Conservation (phyloP, 1,139 yeast species). For the Suhomyces chickasaworum region DNA sequence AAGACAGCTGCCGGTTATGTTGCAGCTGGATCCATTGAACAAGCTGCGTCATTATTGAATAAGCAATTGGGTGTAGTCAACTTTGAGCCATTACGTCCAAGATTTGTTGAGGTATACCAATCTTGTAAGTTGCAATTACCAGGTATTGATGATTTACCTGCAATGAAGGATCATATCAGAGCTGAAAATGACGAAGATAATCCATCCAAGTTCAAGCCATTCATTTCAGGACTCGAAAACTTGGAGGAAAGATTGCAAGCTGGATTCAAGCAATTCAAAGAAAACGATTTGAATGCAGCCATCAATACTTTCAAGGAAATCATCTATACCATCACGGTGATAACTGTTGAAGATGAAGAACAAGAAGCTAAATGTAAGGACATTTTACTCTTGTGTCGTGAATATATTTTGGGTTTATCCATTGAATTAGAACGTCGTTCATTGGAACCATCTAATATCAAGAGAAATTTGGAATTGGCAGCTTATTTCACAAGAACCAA, state of each 20-base stretch:
- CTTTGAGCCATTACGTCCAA: slow-evolving; percentile 81
- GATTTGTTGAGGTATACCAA: slow-evolving; percentile 83
- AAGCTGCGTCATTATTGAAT: slow-evolving; percentile 88
- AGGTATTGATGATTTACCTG: slow-evolving; percentile 69
- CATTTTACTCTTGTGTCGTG: slow-evolving; percentile 74
- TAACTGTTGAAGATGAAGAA: slow-evolving; percentile 71
- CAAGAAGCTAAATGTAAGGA: slow-evolving; percentile 78
- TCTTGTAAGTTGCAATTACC: slow-evolving; percentile 76
- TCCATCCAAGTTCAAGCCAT: slow-evolving; percentile 60
- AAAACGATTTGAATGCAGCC: slow-evolving; percentile 81
- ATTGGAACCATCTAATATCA: slow-evolving; percentile 66
- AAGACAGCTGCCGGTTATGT: slow-evolving; percentile 89
- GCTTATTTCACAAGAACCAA: slow-evolving; percentile 90
- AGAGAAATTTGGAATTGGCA: slow-evolving; percentile 90
- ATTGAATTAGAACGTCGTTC: slow-evolving; percentile 88
- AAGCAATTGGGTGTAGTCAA: slow-evolving; percentile 85
- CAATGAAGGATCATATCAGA: slow-evolving; percentile 70
- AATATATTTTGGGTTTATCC: slow-evolving; percentile 87
- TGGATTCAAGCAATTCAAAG: slow-evolving; percentile 82
- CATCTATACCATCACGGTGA: slow-evolving; percentile 71
- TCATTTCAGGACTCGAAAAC: slow-evolving; percentile 71
- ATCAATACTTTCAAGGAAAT: slow-evolving; percentile 76
- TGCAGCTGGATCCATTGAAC: slow-evolving; percentile 96
- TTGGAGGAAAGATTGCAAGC: slow-evolving; percentile 65
- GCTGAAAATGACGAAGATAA: slow-evolving; percentile 60